Conservation (phyloP, 495 filamentous ascomycete species). For the Trichoderma asperelloides region DNA sequence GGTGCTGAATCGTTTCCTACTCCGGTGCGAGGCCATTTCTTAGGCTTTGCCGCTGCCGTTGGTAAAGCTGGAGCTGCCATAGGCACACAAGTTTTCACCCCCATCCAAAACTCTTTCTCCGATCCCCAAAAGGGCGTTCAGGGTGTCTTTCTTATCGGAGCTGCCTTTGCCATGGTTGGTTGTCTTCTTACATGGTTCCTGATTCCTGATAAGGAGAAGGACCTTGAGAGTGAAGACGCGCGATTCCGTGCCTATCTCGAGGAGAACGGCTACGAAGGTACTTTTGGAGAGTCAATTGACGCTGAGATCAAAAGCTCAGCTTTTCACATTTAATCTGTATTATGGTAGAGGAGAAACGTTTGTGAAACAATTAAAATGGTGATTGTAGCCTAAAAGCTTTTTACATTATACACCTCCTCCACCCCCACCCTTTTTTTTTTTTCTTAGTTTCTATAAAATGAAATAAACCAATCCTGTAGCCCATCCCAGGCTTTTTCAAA, state of each 20-base stretch:
- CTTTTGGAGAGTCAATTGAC: constrained; percentile 15
- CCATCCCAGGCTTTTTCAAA: too few species aligned
- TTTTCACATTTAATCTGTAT: constrained; percentile 9
- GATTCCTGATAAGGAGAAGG: constrained; percentile 36
- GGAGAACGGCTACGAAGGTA: constrained; percentile 29
- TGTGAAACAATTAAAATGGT: too few species aligned
- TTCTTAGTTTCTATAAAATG: too few species aligned
- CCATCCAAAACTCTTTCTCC: constrained; percentile 32
- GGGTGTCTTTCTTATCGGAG: constrained; percentile 38
- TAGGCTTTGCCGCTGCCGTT: constrained; percentile 38
- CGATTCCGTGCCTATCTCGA: constrained; percentile 35
- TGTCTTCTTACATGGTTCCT: constrained; percentile 35
- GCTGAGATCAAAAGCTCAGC: constrained; percentile 14
- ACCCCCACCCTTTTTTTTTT: too few species aligned
- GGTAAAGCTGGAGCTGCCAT: constrained; percentile 43
- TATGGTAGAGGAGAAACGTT: background rate
- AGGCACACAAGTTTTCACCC: constrained; percentile 38
- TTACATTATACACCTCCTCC: too few species aligned
- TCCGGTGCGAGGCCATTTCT: constrained; percentile 39
- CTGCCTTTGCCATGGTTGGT: constrained; percentile 33
- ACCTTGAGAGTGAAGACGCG: constrained; percentile 38
- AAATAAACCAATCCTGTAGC: too few species aligned
- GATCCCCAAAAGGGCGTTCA: constrained; percentile 33
- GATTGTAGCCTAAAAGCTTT: too few species aligned
- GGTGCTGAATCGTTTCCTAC: constrained; percentile 43